Base-by-base conservation (phyloP, 2,329 filamentous ascomycete genomes). In the Nectriaceae sp. region DNA sequence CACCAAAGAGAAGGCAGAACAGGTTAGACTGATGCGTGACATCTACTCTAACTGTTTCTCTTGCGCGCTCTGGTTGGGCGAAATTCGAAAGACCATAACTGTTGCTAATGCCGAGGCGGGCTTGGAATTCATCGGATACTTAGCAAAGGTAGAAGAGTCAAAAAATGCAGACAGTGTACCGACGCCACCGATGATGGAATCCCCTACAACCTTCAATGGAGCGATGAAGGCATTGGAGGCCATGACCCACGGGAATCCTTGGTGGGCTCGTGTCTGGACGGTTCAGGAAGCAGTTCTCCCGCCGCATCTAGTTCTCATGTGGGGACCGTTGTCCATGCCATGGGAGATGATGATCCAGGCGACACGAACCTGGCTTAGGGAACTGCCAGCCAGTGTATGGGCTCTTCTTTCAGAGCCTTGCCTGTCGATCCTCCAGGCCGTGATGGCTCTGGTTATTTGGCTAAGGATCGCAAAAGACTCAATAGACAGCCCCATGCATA, bases 211-310 rank as follows among this genome's bases (percentile, higher is more conserved):
- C 8, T 53, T 46, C 18, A 18, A 5, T 15, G 38, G 40, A 11
- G 36, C 46, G 4, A 38, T 53, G 38, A 45, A 42, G 19, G 50
- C 47, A 24, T 29, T 53, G 21, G 20, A 40, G 24, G 39, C 47
- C 18, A 13, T 53, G 26, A 20, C 20, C 13, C 8, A 44, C 29
- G 35, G 33, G 11, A 44, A 35, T 13, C 46, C 50, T 11, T 52
- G 50, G 46, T 52, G 50, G 50, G 24, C 29, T 10, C 33, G 49
- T 29, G 44, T 45, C 4, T 52, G 49, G 46, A 47, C 49, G 24
- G 46, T 52, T 15, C 49, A 52, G 20, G 52, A 52, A 49, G 52
- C 44, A 19, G 38, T 49, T 29, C 46, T 54, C 22, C 50, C 50
- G 3, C 39, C 38, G 18, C 18, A 40, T 11, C 21, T 41, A 39